Evolutionary conservation across 371 early-diverging fungal species (phyloP).

Genomic region (Blakeslea trispora): DNA sequence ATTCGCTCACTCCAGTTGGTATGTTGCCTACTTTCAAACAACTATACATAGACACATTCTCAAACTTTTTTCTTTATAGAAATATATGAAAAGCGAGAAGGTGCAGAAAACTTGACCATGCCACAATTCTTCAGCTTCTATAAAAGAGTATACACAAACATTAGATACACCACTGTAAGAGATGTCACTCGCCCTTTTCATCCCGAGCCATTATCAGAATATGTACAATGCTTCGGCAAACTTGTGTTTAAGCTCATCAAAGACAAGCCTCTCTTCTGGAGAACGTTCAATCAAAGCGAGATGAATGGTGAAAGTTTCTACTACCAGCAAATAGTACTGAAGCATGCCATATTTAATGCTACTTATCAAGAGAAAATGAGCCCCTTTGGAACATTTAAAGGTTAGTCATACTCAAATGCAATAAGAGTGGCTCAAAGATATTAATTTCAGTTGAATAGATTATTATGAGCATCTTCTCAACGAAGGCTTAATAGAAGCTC

Average conservation of each 20-base stretch:
- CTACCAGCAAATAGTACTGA: not conserved
- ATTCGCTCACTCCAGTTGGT: not conserved
- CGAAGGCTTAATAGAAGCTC: not conserved
- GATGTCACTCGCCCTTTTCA: not conserved
- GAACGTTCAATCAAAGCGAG: not conserved
- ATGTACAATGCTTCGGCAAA: not conserved
- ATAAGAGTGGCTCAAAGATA: not conserved
- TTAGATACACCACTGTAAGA: not conserved
- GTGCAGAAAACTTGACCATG: not conserved
- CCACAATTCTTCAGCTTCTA: slow-evolving; percentile 6
- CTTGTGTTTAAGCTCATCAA: not conserved
- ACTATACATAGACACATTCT: not conserved
- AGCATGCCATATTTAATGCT: not conserved
- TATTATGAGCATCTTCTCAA: not conserved
- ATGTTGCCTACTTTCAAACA: not conserved
- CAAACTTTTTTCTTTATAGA: not conserved
- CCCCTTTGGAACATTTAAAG: not conserved
- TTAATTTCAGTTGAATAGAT: not conserved
- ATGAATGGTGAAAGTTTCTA: not conserved
- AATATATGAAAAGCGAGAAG: slow-evolving; percentile 1
- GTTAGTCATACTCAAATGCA: not conserved
- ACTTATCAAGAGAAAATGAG: not conserved
- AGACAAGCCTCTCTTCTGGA: not conserved
- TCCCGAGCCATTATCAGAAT: not conserved
- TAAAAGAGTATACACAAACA: not conserved